Percentiles rank a stretch among this genome's conserved stretches.
Evolutionary conservation across 176 grass and related monocot genomes (phyloP).

Genomic region (Ensete ventricosum): DNA sequence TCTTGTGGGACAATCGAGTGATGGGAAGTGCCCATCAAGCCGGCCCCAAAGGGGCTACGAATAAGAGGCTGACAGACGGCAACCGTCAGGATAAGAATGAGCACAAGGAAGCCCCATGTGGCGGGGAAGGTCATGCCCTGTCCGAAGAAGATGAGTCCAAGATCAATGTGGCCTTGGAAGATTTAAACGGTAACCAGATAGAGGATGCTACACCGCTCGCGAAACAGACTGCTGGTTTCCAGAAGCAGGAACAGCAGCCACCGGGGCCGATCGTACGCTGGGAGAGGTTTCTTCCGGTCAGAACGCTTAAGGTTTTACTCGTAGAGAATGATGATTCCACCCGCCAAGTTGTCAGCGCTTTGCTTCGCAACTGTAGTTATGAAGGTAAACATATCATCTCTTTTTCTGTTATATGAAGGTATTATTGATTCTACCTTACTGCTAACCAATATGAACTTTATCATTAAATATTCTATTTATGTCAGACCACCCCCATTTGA

Average conservation of each 20-base stretch:
- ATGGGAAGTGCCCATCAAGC: constrained; percentile 46
- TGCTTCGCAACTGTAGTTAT: constrained; percentile 81
- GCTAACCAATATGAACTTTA: background rate
- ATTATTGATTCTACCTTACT: background rate
- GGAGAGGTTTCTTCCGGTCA: constrained; percentile 78
- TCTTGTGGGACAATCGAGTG: constrained; percentile 4
- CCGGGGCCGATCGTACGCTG: constrained; percentile 26
- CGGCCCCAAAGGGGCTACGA: constrained; percentile 19
- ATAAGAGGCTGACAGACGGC: constrained; percentile 13
- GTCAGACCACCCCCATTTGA: too few relatives aligned
- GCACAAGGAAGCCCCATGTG: constrained; percentile 6
- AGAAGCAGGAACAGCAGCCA: constrained; percentile 36
- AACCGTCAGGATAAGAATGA: constrained; percentile 2
- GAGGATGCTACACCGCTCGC: background rate
- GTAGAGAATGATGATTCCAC: constrained; percentile 87
- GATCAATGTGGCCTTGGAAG: constrained; percentile 15
- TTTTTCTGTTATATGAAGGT: background rate
- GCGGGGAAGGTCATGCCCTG: constrained; percentile 24
- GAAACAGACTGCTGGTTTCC: constrained; percentile 15
- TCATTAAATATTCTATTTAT: too few relatives aligned
- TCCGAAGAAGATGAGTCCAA: constrained; percentile 29
- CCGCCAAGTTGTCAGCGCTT: constrained; percentile 66
- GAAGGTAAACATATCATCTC: constrained; percentile 51
- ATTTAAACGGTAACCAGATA: constrained; percentile 11
- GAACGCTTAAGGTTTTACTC: constrained; percentile 59